These are phyloP conservation scores for Paulownia fortunei DNA, from an alignment of 257 asterid genomes.

Conservation along the genomic window DNA sequence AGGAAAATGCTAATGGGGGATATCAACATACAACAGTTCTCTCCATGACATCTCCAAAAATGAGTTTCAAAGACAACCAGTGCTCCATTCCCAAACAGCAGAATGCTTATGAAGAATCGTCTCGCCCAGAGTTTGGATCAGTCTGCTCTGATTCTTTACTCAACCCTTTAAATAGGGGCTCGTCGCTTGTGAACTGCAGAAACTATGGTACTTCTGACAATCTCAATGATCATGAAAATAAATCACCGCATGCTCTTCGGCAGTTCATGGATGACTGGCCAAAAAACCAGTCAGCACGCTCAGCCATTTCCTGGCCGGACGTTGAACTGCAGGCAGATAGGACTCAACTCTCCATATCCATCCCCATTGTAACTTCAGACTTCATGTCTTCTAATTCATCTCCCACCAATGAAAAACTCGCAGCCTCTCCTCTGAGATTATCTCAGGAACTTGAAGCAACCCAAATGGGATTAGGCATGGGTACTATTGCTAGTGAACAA, in stretches of 20 bases:
- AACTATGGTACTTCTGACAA: slow-evolving; percentile 33
- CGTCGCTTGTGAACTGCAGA: slow-evolving; percentile 48
- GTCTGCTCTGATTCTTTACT: slow-evolving; percentile 81
- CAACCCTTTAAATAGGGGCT: slow-evolving; percentile 68
- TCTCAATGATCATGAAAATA: slow-evolving; percentile 30
- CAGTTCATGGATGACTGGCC: slow-evolving; percentile 86
- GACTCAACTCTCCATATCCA: slow-evolving; percentile 86
- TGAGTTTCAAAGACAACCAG: slow-evolving; percentile 35
- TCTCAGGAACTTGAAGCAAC: slow-evolving; percentile 57
- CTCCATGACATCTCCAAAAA: slow-evolving; percentile 39
- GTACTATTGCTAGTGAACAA: slow-evolving; percentile 33
- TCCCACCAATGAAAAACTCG: slow-evolving; percentile 43
- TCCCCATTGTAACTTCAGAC: slow-evolving; percentile 54
- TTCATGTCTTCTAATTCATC: slow-evolving; percentile 67
- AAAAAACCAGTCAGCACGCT: slow-evolving; percentile 38
- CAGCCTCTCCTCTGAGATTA: slow-evolving; percentile 46
- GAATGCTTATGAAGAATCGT: slow-evolving; percentile 39
- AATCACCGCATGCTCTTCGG: slow-evolving; percentile 49
- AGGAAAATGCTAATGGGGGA: slow-evolving; percentile 41
- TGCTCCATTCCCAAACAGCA: slow-evolving; percentile 35
- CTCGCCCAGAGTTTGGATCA: slow-evolving; percentile 60
- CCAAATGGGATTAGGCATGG: slow-evolving; percentile 75
- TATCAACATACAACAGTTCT: slow-evolving; percentile 38
- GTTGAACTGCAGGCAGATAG: slow-evolving; percentile 48
- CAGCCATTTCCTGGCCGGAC: slow-evolving; percentile 48